These are phyloP conservation scores for Colletotrichum cuscutae DNA, from an alignment of 2,329 filamentous ascomycete genomes.

Conservation along the genomic window DNA sequence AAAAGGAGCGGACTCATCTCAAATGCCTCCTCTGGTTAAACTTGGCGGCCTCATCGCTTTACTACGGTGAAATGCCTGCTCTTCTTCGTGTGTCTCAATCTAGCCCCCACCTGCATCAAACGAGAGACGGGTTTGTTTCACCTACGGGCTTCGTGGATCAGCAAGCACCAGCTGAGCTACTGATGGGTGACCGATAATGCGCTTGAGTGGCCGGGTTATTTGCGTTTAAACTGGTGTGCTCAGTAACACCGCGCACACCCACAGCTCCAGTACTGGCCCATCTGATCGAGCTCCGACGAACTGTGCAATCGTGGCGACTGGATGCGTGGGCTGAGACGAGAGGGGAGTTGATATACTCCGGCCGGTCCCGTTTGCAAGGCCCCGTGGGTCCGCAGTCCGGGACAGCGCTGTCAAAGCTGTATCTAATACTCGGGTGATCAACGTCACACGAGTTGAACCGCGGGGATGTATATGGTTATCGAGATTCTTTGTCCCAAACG, in stretches of 20 bases:
- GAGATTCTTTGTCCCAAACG: not conserved
- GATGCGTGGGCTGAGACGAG: constrained; percentile 1
- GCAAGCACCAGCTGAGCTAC: constrained; percentile 10
- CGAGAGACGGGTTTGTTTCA: constrained; percentile 23
- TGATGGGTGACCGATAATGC: constrained; percentile 8
- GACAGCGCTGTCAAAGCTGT: not conserved
- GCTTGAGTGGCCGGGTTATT: not conserved
- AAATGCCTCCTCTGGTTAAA: not conserved
- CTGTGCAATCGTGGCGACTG: constrained; percentile 19
- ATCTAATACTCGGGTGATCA: not conserved
- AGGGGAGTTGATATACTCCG: not conserved
- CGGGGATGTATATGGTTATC: not conserved
- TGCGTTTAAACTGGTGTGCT: not conserved
- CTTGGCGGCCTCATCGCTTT: not conserved
- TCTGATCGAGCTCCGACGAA: constrained; percentile 7
- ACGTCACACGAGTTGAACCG: constrained; percentile 1
- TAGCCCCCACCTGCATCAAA: constrained; percentile 17
- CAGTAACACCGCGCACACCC: not conserved
- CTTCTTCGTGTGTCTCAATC: constrained; percentile 12
- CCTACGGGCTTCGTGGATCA: constrained; percentile 17
- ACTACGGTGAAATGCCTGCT: constrained; percentile 9
- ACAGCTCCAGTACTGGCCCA: not conserved
- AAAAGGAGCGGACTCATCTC: not conserved
- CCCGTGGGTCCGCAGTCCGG: not conserved
- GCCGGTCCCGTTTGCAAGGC: not conserved